Evolutionary conservation across 805 yeast species (phyloP).

Genomic region (Sporopachydermia quercuum): DNA sequence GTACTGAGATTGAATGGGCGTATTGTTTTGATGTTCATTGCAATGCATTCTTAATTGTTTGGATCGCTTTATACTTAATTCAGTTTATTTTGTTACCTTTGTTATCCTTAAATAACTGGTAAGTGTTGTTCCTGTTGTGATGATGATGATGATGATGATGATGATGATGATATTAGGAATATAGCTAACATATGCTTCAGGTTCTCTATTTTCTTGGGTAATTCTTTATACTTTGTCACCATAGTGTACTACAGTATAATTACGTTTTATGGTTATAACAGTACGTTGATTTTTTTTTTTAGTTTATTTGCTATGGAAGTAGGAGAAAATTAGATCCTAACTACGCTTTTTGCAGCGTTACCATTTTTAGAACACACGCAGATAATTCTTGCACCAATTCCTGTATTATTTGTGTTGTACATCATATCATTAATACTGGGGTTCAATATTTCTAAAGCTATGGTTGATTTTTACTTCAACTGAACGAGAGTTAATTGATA

Average conservation of each 20-base stretch:
- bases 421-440: not conserved
- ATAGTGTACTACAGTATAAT: slow-evolving; percentile 62
- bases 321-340: slow-evolving; percentile 18
- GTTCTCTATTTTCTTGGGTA: slow-evolving; percentile 59
- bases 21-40: slow-evolving; percentile 92
- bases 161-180: too few relatives aligned
- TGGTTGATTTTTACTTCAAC: slow-evolving; percentile 32
- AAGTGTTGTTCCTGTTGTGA: not conserved
- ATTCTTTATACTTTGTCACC: slow-evolving; percentile 61
- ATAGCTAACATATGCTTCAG: slow-evolving; percentile 5
- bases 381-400: slow-evolving; percentile 47
- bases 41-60: slow-evolving; percentile 70
- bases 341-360: slow-evolving; percentile 17
- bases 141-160: too few relatives aligned
- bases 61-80: slow-evolving; percentile 60
- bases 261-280: slow-evolving; percentile 80
- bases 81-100: slow-evolving; percentile 69
- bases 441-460: slow-evolving; percentile 14
- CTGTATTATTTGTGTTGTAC: slow-evolving; percentile 27
- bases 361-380: slow-evolving; percentile 55
- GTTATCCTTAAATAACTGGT: slow-evolving; percentile 45
- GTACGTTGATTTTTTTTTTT: slow-evolving; percentile 16
- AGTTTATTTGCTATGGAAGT: not conserved
- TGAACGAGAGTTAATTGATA: slow-evolving; percentile 11
- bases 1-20: slow-evolving; percentile 66